Evolutionary conservation across 495 filamentous ascomycete species (phyloP).

Genomic region (Penicillium robsamsonii): DNA sequence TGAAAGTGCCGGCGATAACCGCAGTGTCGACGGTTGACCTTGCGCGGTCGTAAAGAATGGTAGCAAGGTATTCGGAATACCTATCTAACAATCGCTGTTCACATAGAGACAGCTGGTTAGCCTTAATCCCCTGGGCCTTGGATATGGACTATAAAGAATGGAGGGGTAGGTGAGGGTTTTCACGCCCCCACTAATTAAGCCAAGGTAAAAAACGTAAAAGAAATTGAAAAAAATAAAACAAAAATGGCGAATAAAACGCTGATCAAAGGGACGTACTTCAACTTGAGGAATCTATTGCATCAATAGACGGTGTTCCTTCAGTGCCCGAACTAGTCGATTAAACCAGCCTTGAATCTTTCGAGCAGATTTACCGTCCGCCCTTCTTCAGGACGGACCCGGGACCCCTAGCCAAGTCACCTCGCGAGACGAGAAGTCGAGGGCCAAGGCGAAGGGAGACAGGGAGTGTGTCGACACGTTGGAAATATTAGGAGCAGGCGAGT

Average conservation of each 20-base stretch:
- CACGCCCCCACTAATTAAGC: constrained; percentile 21
- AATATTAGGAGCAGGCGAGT: constrained; percentile 11
- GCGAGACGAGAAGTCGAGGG: constrained; percentile 28
- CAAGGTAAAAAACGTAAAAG: constrained; percentile 7
- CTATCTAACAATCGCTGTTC: constrained; percentile 18
- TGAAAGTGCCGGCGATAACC: constrained; percentile 13
- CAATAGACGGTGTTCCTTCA: constrained; percentile 3
- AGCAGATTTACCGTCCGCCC: constrained; percentile 56
- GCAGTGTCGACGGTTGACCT: constrained; percentile 20
- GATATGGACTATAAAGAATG: neutral
- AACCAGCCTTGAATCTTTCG: constrained; percentile 19
- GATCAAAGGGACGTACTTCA: constrained; percentile 16
- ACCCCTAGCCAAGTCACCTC: constrained; percentile 55
- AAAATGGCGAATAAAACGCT: neutral
- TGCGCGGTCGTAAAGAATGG: constrained; percentile 22
- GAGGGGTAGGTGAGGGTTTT: constrained; percentile 29
- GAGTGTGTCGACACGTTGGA: constrained; percentile 15
- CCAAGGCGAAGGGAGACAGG: constrained; percentile 17
- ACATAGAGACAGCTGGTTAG: constrained; percentile 13
- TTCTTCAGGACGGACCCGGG: constrained; percentile 57
- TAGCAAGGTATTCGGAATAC: constrained; percentile 22
- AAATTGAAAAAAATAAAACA: neutral
- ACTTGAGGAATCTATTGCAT: constrained; percentile 11
- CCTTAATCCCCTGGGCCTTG: constrained; percentile 11
- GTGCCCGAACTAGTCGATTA: constrained; percentile 4